Conservation (phyloP, 768 basidiomycete genomes). For the Tricholoma bakamatsutake region DNA sequence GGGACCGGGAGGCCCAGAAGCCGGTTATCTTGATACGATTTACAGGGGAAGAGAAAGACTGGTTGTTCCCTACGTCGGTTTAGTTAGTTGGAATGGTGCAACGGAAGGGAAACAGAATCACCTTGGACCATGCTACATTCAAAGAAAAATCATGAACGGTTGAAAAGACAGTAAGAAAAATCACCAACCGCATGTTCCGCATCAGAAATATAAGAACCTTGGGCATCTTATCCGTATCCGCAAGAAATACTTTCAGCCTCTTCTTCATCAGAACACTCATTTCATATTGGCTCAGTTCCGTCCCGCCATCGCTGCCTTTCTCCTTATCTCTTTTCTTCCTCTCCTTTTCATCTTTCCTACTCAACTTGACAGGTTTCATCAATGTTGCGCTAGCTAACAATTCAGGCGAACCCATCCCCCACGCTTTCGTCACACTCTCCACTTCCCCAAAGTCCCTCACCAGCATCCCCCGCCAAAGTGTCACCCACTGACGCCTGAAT, state of each 20-base stretch:
- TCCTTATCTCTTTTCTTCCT: conserved; percentile 18
- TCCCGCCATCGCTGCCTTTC: conserved; percentile 24
- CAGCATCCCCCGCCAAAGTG: conserved; percentile 66
- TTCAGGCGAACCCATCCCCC: conserved; percentile 71
- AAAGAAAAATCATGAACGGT: background rate
- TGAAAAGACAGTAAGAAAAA: background rate
- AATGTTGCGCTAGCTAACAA: conserved; percentile 69
- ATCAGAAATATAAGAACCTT: conserved; percentile 70
- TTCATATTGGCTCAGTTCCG: conserved; percentile 57
- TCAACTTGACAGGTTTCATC: conserved; percentile 51
- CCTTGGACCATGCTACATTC: conserved; percentile 42
- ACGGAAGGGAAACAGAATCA: conserved; percentile 10
- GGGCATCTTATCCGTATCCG: conserved; percentile 74
- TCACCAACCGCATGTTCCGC: conserved; percentile 63
- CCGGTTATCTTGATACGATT: conserved; percentile 90
- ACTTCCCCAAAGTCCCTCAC: conserved; percentile 50
- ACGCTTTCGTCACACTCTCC: conserved; percentile 43
- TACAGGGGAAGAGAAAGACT: conserved; percentile 77
- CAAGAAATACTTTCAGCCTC: conserved; percentile 58
- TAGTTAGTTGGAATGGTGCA: conserved; percentile 21
- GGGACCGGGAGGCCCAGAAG: conserved; percentile 70
- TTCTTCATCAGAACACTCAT: conserved; percentile 62
- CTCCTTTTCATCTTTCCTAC: conserved; percentile 21
- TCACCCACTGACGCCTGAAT: conserved; percentile 73
- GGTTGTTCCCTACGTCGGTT: conserved; percentile 57